Evolutionary conservation across 2,329 filamentous ascomycete genomes (phyloP).

Genomic region (Penicillium corylophilum): DNA sequence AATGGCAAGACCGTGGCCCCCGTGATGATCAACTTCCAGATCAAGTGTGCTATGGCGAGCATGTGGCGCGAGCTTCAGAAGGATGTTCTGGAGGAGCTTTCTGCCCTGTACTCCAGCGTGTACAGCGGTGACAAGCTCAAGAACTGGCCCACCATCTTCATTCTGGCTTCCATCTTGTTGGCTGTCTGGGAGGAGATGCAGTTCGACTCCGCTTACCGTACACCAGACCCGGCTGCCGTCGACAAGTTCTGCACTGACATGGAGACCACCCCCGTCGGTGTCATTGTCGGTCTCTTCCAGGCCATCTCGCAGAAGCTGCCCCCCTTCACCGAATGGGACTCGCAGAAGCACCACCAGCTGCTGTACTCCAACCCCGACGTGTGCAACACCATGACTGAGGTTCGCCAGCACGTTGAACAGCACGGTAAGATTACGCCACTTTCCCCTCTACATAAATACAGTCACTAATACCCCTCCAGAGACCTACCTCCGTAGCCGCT

Average conservation of each 20-base stretch:
- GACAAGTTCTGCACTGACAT: slow-evolving; percentile 96
- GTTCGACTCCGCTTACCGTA: slow-evolving; percentile 95
- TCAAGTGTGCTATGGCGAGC: slow-evolving; percentile 94
- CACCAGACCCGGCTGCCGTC: slow-evolving; percentile 78
- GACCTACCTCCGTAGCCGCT: slow-evolving; percentile 77
- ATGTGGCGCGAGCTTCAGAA: slow-evolving; percentile 98
- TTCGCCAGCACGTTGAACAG: slow-evolving; percentile 86
- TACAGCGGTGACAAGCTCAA: slow-evolving; percentile 97
- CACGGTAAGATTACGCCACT: slow-evolving; percentile 66
- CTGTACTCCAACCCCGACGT: slow-evolving; percentile 89
- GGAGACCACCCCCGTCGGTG: slow-evolving; percentile 92
- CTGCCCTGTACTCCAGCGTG: slow-evolving; percentile 89
- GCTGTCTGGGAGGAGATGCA: slow-evolving; percentile 99
- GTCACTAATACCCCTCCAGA: slow-evolving; percentile 55
- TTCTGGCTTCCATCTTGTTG: slow-evolving; percentile 87
- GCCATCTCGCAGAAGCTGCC: slow-evolving; percentile 97
- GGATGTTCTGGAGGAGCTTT: slow-evolving; percentile 92
- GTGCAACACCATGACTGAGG: slow-evolving; percentile 94
- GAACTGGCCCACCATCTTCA: slow-evolving; percentile 99
- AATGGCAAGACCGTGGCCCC: slow-evolving; percentile 87
- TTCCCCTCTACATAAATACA: neutral
- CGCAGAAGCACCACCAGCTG: slow-evolving; percentile 82
- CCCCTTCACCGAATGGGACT: slow-evolving; percentile 91
- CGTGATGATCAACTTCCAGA: slow-evolving; percentile 99
- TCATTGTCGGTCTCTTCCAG: slow-evolving; percentile 95